These are phyloP conservation scores for Dothideomycetes sp. DNA, from an alignment of 2,329 filamentous ascomycete genomes.

Conservation along the genomic window DNA sequence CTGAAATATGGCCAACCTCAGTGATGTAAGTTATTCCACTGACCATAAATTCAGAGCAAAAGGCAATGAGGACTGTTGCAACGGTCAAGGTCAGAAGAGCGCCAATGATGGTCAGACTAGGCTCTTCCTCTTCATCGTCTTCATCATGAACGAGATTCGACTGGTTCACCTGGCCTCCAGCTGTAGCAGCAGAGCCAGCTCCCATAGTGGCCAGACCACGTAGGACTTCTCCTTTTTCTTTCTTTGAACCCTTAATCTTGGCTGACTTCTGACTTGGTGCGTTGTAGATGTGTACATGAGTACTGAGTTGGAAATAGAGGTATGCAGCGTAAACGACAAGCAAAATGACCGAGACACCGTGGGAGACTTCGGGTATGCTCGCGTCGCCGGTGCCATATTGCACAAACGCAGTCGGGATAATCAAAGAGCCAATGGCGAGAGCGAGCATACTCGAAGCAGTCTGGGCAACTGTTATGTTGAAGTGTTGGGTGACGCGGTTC, in stretches of 20 bases:
- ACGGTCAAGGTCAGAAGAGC: constrained; percentile 59
- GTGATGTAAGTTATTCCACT: constrained; percentile 47
- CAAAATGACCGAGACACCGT: constrained; percentile 68
- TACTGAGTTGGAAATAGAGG: constrained; percentile 83
- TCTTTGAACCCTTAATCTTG: constrained; percentile 37
- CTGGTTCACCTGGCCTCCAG: constrained; percentile 39
- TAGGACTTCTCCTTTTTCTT: constrained; percentile 38
- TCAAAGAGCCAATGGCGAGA: constrained; percentile 67
- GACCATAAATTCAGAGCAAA: constrained; percentile 61
- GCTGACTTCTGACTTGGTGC: constrained; percentile 67
- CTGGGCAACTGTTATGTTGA: constrained; percentile 87
- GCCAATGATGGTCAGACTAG: constrained; percentile 60
- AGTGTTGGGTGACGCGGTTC: constrained; percentile 69
- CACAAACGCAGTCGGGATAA: constrained; percentile 83
- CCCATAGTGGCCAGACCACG: constrained; percentile 43
- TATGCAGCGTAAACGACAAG: constrained; percentile 75
- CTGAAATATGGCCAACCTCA: constrained; percentile 33
- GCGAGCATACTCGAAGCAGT: constrained; percentile 74
- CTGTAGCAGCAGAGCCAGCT: constrained; percentile 37
- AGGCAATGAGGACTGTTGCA: constrained; percentile 69
- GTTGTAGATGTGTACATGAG: constrained; percentile 71
- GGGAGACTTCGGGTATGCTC: constrained; percentile 40
- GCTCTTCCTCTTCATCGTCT: constrained; percentile 57
- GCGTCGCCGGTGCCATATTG: constrained; percentile 32
- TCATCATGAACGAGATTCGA: constrained; percentile 34